A percentile compares a stretch with the other conserved stretches of the same genome.
phyloP scores from a whole-genome alignment of 164 flowering plant species.

The Vitis amurensis region DNA sequence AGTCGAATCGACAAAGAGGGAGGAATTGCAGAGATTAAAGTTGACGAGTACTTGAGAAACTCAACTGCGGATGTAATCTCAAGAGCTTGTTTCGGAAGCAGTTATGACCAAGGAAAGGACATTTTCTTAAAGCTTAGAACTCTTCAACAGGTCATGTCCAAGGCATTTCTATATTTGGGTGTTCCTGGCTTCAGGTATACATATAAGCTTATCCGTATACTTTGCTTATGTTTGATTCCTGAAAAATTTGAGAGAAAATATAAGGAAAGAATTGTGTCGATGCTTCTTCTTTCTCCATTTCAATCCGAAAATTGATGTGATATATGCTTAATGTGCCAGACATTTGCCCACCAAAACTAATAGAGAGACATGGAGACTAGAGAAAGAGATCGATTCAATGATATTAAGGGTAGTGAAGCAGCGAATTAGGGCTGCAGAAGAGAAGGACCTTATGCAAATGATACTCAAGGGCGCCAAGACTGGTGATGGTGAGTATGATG shows the following conservation, averaged over 20 bases:
- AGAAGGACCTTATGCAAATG: constrained; percentile 48
- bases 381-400: constrained; percentile 35
- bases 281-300: too few relatives aligned
- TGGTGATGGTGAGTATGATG: constrained; percentile 10
- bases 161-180: constrained; percentile 1
- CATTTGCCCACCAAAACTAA: constrained; percentile 36
- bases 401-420: constrained; percentile 35
- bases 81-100: constrained; percentile 41
- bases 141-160: constrained; percentile 25
- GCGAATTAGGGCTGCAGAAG: constrained; percentile 16
- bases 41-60: constrained; percentile 30
- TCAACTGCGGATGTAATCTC: constrained; percentile 39
- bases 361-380: constrained; percentile 38
- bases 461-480: constrained; percentile 41
- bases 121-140: constrained; percentile 32
- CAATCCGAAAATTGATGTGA: too few relatives aligned
- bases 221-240: too few relatives aligned
- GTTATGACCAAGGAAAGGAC: constrained; percentile 22
- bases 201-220: too few relatives aligned
- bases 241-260: too few relatives aligned
- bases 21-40: constrained; percentile 23
- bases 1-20: constrained; percentile 19
- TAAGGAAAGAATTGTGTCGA: too few relatives aligned
- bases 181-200: constrained; percentile 29
- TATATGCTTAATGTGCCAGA: constrained; percentile 6